Base-by-base conservation (phyloP, 2,329 filamentous ascomycete genomes). In the Emmonsiellopsis sp. region DNA sequence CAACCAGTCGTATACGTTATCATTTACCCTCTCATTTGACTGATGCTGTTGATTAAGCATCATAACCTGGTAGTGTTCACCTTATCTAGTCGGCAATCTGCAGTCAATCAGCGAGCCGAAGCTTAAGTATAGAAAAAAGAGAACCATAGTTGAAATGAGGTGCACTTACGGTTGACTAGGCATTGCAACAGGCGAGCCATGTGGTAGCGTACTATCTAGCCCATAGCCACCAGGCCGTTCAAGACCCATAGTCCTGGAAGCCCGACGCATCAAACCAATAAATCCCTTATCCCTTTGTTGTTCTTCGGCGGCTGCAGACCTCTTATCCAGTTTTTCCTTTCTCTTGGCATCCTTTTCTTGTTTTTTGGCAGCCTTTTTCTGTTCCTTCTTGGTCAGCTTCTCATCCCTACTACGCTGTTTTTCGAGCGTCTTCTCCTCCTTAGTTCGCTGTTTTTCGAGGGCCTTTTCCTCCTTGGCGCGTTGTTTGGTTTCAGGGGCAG, bases 391-490 rank as follows among this genome's bases (percentile, higher is more conserved):
- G 5, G 41, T 20, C 7, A 6, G 37, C 13, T 50, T 50, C 15
- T 57, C 45, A 20, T 51, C 40, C 20, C 32, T 49, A 16, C 42
- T 40, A 13, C 40, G 31, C 46, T 53, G 40, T 31, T 53, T 53
- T 11, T 43, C 11, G 11, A 53, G 55, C 7, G 40, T 45, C 16
- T 51, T 57, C 32, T 55, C 53, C 47, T 57, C 52, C 38, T 48
- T 52, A 10, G 48, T 20, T 8, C 42, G 44, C 37, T 45, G 50
- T 43, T 58, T 55, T n/a, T 51, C 35, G 2, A 37, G 54, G 5
- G 35, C 34, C 43, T 57, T 57, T 34, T 44, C 52, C 26, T 58
- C 54, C 46, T 58, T 58, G 31, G 51, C 44, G 20, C 40, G 38
- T 35, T 44, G 11, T 20, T 20, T 44, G 5, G 37, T 40, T 40